Percentiles rank a stretch among this genome's conserved stretches.
phyloP scores from a whole-genome alignment of 805 yeast species.

The Tetrapisispora phaffii region DNA sequence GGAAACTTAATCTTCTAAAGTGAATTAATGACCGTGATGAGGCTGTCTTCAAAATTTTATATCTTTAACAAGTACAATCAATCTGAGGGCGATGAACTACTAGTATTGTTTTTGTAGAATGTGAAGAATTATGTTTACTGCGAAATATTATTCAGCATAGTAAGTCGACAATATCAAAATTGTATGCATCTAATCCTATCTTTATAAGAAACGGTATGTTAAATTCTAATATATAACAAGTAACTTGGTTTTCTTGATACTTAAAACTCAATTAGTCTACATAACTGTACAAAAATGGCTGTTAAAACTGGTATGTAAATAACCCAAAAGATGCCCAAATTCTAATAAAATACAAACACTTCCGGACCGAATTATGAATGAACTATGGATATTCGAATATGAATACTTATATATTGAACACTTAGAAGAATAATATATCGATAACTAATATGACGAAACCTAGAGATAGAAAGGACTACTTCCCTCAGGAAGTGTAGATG shows the following conservation, averaged over 20 bases:
- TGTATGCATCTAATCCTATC: not conserved
- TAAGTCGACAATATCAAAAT: too few relatives aligned
- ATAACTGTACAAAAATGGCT: slow-evolving; percentile 32
- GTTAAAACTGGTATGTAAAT: slow-evolving; percentile 43
- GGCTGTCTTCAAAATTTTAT: not conserved
- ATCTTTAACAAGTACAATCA: not conserved
- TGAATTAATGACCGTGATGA: not conserved
- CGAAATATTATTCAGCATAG: not conserved
- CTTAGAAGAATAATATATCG: too few relatives aligned
- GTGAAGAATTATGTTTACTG: not conserved
- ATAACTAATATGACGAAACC: too few relatives aligned
- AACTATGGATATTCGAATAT: too few relatives aligned
- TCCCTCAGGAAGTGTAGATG: too few relatives aligned
- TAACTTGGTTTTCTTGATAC: not conserved
- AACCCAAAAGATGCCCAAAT: not conserved
- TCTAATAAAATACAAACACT: not conserved
- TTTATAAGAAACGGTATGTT: not conserved
- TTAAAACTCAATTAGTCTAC: not conserved
- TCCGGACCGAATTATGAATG: not conserved
- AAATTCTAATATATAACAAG: not conserved
- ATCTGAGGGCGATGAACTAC: not conserved
- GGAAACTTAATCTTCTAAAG: not conserved
- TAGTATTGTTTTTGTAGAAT: not conserved
- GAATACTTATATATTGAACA: too few relatives aligned
- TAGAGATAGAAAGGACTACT: too few relatives aligned